Evolutionary conservation across 108 stramenopile species (phyloP).

Genomic region (Pseudonitzschia multiseries): DNA sequence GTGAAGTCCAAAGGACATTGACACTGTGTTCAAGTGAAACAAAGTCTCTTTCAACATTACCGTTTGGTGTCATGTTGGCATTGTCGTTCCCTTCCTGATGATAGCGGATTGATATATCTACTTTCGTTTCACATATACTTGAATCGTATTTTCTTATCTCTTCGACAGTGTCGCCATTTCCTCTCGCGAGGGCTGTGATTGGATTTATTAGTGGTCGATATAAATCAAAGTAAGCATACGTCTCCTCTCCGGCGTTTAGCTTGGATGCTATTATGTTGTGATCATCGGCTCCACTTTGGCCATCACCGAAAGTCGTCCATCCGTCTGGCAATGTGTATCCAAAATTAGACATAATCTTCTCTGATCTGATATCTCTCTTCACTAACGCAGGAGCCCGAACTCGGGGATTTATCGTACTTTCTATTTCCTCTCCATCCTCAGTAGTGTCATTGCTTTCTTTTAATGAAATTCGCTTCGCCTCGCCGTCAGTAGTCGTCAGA

Average conservation of each 20-base stretch:
- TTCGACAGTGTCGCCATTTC: slow-evolving; percentile 3
- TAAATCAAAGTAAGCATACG: slow-evolving; percentile 60
- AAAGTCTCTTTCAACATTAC: slow-evolving; percentile 36
- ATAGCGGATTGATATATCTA: slow-evolving; percentile 47
- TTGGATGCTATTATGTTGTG: slow-evolving; percentile 22
- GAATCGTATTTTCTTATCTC: slow-evolving; percentile 12
- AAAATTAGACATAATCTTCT: slow-evolving; percentile 20
- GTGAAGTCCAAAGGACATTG: slow-evolving; percentile 59
- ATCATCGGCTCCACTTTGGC: not conserved
- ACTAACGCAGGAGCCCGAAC: slow-evolving; percentile 47
- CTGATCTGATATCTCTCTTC: not conserved
- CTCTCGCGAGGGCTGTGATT: not conserved
- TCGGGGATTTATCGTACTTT: slow-evolving; percentile 21
- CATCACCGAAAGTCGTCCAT: slow-evolving; percentile 50
- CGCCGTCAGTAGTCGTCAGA: slow-evolving; percentile 34
- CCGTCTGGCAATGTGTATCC: slow-evolving; percentile 60
- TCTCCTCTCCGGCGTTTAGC: slow-evolving; percentile 44
- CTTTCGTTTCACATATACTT: slow-evolving; percentile 40
- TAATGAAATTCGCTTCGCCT: slow-evolving; percentile 20
- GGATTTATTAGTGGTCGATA: slow-evolving; percentile 52
- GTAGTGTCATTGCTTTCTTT: slow-evolving; percentile 5
- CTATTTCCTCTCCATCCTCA: slow-evolving; percentile 4
- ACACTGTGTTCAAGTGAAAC: slow-evolving; percentile 56
- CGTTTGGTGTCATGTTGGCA: slow-evolving; percentile 16
- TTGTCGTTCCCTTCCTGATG: slow-evolving; percentile 24